Percentiles rank a stretch among this genome's conserved stretches.
Conservation (phyloP, 1,284 basidiomycete species). For the Cystobasidium pallidum region DNA sequence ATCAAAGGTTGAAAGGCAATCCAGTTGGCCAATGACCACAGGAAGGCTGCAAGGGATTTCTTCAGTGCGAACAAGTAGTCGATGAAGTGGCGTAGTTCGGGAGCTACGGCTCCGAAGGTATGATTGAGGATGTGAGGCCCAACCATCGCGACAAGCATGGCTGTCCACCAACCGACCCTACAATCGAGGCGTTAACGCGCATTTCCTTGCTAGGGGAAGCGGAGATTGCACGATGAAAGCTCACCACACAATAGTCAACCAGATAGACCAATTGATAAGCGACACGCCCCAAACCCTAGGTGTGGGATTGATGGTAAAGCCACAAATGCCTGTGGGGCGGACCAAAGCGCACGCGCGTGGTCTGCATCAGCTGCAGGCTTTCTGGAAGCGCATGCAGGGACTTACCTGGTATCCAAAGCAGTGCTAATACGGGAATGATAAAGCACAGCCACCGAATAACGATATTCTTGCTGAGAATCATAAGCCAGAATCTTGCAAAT, state of each 20-base stretch:
- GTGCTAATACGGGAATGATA: slow-evolving; percentile 70
- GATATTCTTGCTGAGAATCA: slow-evolving; percentile 58
- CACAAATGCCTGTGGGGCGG: slow-evolving; percentile 65
- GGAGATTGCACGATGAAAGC: not conserved
- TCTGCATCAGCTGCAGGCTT: too few relatives aligned
- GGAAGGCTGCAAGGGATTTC: slow-evolving; percentile 62
- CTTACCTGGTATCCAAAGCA: slow-evolving; percentile 70
- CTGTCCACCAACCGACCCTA: slow-evolving; percentile 76
- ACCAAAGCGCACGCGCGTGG: too few relatives aligned
- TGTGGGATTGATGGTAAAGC: slow-evolving; percentile 65
- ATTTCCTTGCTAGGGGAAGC: slow-evolving; percentile 48
- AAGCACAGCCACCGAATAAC: slow-evolving; percentile 75
- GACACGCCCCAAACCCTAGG: slow-evolving; percentile 64
- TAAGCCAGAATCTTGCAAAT: slow-evolving; percentile 48
- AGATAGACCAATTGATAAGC: slow-evolving; percentile 75
- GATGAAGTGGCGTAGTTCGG: slow-evolving; percentile 57
- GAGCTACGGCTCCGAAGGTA: slow-evolving; percentile 68
- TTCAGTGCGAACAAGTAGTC: slow-evolving; percentile 73
- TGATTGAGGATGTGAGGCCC: slow-evolving; percentile 55
- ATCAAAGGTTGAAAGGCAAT: slow-evolving; percentile 52
- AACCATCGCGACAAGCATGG: slow-evolving; percentile 62
- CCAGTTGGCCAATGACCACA: slow-evolving; percentile 53
- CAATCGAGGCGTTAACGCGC: slow-evolving; percentile 73
- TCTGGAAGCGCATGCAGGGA: too few relatives aligned
- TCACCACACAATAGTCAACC: slow-evolving; percentile 52